Percentiles rank a stretch among this genome's conserved stretches.
Evolutionary conservation across 2,329 filamentous ascomycete species (phyloP).

Genomic region (Cladosporium oxysporum): DNA sequence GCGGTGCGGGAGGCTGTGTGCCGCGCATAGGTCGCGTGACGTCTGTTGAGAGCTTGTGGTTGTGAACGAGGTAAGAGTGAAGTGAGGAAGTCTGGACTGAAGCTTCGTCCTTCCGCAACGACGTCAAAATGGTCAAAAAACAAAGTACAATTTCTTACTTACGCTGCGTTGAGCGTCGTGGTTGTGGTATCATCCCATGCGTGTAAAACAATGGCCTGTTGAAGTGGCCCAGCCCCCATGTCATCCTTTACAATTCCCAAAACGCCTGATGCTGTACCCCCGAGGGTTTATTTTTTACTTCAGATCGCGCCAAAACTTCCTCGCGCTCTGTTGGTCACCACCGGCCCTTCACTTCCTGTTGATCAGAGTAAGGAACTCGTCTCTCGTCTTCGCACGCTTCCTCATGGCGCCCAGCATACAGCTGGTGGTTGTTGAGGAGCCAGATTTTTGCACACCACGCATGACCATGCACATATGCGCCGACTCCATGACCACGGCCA

Average conservation of each 20-base stretch:
- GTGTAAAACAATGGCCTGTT: slow-evolving; percentile 31
- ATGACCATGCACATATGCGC: slow-evolving; percentile 98
- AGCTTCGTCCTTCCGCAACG: neutral
- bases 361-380: slow-evolving; percentile 84
- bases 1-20: neutral
- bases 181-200: slow-evolving; percentile 35
- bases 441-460: slow-evolving; percentile 94
- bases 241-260: slow-evolving; percentile 5
- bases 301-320: neutral
- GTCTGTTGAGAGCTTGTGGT: neutral
- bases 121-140: neutral
- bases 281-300: neutral
- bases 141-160: slow-evolving; percentile 26
- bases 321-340: neutral
- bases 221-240: slow-evolving; percentile 29
- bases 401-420: slow-evolving; percentile 98
- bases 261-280: slow-evolving; percentile 18
- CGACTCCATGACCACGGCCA: slow-evolving; percentile 96
- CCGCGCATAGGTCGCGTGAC: slow-evolving; percentile 1
- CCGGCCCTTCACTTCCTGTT: slow-evolving; percentile 28
- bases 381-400: slow-evolving; percentile 86
- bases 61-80: slow-evolving; percentile 2
- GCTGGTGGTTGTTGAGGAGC: slow-evolving; percentile 85
- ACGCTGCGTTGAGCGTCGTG: slow-evolving; percentile 38
- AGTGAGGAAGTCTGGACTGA: neutral